Base-by-base conservation (phyloP, 768 basidiomycete genomes). In the Agaricus sinodeliciosus region DNA sequence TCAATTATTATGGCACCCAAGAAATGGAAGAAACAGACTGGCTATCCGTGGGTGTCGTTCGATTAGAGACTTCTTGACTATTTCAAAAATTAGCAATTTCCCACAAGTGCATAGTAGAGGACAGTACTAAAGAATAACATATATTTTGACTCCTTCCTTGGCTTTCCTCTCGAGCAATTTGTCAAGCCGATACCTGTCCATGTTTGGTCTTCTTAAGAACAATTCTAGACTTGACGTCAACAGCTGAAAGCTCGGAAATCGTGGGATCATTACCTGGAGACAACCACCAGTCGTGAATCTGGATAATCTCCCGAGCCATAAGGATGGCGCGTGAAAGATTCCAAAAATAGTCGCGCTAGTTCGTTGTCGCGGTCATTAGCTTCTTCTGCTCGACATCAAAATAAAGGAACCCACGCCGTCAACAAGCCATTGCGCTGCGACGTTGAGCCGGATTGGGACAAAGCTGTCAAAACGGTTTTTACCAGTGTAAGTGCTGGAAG, bases 271-370 rank as follows among this genome's bases (percentile, higher is more conserved):
- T 63, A 90, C 90, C 86, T 3, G 91, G 92, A 22, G 91, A 91
- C 19, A 94, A 72, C 96, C 95, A 98, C 95, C 95, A 97, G 68
- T 95, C 95, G 63, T 98, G 96, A 35, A 97, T 96, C 64, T 93
- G 94, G 51, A 96, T 93, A 42, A 71, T 77, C 61, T 92, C 86
- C 64, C 85, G 86, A 0, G 95, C 95, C 59, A 96, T 77, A 22
- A 90, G 74, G 43, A 99, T 85, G 0, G 95, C 95, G 37, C 91
- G 80, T 19, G 90, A 91, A 19, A 99, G 71, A 63, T 94, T 95
- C 96, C 95, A 99, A 69, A 93, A 95, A 64, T 99, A 99, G 66
- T 99, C 95, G 9, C 95, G 84, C 89, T 94, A 55, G 26, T n/a
- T 55, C 48, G 48, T 57, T 12, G 48, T 25, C 28, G 35, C 31